Conservation (phyloP, 208 protist species). For the Leishmania gerbilli region DNA sequence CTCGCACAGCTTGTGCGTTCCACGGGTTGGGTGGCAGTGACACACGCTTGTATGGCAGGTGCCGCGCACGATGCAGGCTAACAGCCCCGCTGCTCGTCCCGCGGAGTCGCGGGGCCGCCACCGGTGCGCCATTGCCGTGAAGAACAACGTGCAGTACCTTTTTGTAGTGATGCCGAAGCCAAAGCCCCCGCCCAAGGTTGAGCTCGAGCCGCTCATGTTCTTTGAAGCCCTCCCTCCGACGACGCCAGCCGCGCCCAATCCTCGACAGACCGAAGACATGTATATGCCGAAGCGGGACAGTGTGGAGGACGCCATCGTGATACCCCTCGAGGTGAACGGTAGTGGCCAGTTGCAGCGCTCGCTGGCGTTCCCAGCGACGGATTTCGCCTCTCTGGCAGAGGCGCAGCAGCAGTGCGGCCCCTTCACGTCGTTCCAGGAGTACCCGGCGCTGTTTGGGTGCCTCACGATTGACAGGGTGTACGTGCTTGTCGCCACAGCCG, state of each 20-base stretch:
- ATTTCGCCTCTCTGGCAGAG: constrained; percentile 64
- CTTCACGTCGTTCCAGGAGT: constrained; percentile 65
- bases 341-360: constrained; percentile 63
- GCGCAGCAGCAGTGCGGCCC: constrained; percentile 57
- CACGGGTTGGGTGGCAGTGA: neutral
- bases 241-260: constrained; percentile 4
- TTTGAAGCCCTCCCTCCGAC: constrained; percentile 45
- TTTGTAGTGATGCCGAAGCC: constrained; percentile 68
- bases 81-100: neutral
- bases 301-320: constrained; percentile 33
- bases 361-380: constrained; percentile 44
- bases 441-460: constrained; percentile 72
- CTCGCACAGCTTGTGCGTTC: neutral
- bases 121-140: constrained; percentile 59
- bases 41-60: constrained; percentile 1
- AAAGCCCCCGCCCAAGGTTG: constrained; percentile 25
- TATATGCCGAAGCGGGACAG: constrained; percentile 36
- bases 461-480: constrained; percentile 77
- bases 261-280: constrained; percentile 17
- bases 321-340: constrained; percentile 53
- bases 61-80: neutral
- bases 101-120: constrained; percentile 5
- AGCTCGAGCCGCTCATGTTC: constrained; percentile 70
- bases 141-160: constrained; percentile 50
- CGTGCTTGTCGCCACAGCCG: constrained; percentile 69